Base-by-base conservation (phyloP, 371 early-diverging fungal genomes). In the Lichtheimia hyalospora region DNA sequence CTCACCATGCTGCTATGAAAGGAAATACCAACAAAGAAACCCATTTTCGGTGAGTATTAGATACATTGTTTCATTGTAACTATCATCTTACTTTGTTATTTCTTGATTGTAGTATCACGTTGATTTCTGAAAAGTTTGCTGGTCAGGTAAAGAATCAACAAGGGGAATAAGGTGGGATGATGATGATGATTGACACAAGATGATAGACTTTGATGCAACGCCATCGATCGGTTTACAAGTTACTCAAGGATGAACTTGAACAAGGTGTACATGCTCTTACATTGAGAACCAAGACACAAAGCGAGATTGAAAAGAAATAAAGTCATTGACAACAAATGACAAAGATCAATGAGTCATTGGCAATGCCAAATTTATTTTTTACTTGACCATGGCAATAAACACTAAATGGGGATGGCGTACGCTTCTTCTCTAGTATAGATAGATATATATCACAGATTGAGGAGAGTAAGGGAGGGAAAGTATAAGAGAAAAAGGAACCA, bases 1-100 rank as follows among this genome's bases (percentile, higher is more conserved):
- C 87, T 14, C 88, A 89, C 60, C 92, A 91, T 68, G 82, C 80
- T 49, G 82, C 92, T 10, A 91, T 91, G 92, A 75, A 83, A 58
- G 89, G 87, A 5, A 83, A 82, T 15, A 74, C 73, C n/a, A 86
- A 82, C 73, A 84, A 79, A 28, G 92, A 90, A 64, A 91, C 90
- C 12, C 92, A 91, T 61, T 91, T 91, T 66, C 70, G 78, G 88
- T 87, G 79, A 53, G 24, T n/a, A 21, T n/a, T 16, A 15, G n/a
- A n/a, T n/a, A n/a, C n/a, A n/a, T n/a, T 49, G 8, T 51, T 53
- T n/a, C 39, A 15, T 16, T 3, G 20, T 46, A 1, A 0, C 15
- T 46, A 46, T 46, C n/a, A 14, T 8, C 46, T 20, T 5, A 25
- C n/a, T n/a, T n/a, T n/a, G n/a, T n/a, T n/a, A n/a, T n/a, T n/a